Conservation (phyloP, 2,329 filamentous ascomycete species). For the Verticillium alfalfae region DNA sequence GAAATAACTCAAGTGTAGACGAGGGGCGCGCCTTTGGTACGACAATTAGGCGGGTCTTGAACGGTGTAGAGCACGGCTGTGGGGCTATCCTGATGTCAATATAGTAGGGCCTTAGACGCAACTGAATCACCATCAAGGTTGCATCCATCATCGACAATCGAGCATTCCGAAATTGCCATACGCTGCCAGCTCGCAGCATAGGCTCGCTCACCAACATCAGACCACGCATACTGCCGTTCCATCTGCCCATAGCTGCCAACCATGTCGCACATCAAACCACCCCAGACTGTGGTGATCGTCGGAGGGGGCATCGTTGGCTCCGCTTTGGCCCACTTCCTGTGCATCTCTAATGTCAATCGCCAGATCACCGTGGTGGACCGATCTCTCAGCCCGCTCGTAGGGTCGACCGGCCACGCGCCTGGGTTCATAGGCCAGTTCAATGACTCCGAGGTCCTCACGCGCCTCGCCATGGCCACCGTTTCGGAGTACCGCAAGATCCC, state of each 20-base stretch:
- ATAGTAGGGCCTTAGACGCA: too few relatives aligned
- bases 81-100: too few relatives aligned
- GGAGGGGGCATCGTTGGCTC: constrained; percentile 32
- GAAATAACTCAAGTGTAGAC: neutral
- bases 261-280: neutral
- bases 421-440: constrained; percentile 6
- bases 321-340: constrained; percentile 26
- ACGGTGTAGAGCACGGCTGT: neutral
- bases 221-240: neutral
- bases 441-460: constrained; percentile 4
- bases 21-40: neutral
- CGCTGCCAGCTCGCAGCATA: too few relatives aligned
- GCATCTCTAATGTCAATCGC: neutral
- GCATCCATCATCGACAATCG: too few relatives aligned
- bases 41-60: neutral
- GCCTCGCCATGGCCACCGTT: constrained; percentile 1
- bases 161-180: too few relatives aligned
- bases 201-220: too few relatives aligned
- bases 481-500: constrained; percentile 4
- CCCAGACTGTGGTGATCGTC: constrained; percentile 25
- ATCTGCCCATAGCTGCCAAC: neutral
- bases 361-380: constrained; percentile 2
- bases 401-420: constrained; percentile 5
- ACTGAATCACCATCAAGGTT: too few relatives aligned
- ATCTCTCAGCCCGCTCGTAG: constrained; percentile 1